These are phyloP conservation scores for Mycena polygramma DNA, from an alignment of 768 basidiomycete species.

Conservation along the genomic window DNA sequence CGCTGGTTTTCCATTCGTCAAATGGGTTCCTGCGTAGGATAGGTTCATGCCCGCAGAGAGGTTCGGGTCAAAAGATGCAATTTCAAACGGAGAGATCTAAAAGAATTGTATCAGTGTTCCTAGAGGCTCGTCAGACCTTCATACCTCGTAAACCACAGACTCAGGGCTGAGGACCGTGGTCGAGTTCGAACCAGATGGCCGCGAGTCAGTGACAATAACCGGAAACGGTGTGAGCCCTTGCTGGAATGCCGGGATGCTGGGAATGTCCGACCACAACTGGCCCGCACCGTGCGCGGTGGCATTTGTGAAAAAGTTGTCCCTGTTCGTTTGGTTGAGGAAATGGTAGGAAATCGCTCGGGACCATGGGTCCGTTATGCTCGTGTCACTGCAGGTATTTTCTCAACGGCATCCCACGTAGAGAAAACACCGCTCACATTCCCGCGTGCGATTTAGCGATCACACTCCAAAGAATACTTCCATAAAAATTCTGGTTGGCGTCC, in stretches of 20 bases:
- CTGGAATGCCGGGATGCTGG: conserved; percentile 64
- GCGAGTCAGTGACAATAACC: conserved; percentile 70
- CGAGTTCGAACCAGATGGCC: conserved; percentile 58
- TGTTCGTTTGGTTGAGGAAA: conserved; percentile 76
- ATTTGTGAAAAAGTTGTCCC: conserved; percentile 71
- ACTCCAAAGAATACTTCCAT: conserved; percentile 66
- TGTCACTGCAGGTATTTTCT: conserved; percentile 57
- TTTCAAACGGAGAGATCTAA: conserved; percentile 73
- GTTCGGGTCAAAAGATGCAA: conserved; percentile 81
- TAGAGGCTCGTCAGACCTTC: neutral
- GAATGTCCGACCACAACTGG: conserved; percentile 74
- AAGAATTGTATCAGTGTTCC: neutral
- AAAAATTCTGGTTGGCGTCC: conserved; percentile 63
- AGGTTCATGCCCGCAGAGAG: conserved; percentile 78
- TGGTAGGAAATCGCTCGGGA: conserved; percentile 77
- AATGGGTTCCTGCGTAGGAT: conserved; percentile 72
- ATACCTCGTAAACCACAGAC: conserved; percentile 71
- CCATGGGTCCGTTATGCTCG: conserved; percentile 76
- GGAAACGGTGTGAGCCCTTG: conserved; percentile 72
- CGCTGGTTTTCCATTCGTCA: conserved; percentile 67
- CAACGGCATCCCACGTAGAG: neutral
- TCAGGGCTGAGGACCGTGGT: conserved; percentile 56
- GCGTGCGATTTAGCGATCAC: conserved; percentile 67
- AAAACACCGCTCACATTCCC: conserved; percentile 60
- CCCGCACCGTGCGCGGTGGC: conserved; percentile 78